Percentiles rank a stretch among this genome's conserved stretches.
phyloP scores from a whole-genome alignment of 768 basidiomycete species.

The Tricholoma bakamatsutake region DNA sequence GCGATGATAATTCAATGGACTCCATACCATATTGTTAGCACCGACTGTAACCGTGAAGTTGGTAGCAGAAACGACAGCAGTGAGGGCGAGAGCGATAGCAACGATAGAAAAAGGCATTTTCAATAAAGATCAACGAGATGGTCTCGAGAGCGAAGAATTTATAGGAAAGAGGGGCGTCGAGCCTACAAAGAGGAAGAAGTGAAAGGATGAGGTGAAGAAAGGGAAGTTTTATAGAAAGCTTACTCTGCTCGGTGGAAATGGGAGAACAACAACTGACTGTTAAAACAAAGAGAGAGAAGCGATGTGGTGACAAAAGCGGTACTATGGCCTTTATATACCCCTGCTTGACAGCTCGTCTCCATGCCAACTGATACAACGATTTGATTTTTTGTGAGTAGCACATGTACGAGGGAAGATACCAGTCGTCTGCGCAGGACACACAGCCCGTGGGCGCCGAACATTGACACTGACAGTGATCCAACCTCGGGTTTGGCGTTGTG shows the following conservation, averaged over 20 bases:
- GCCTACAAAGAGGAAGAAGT: constrained; percentile 21
- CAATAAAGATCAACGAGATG: constrained; percentile 17
- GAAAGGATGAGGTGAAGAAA: neutral
- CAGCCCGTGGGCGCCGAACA: neutral
- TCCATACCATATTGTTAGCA: constrained; percentile 26
- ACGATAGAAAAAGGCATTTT: constrained; percentile 50
- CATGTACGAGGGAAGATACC: too few relatives aligned
- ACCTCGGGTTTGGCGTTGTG: too few relatives aligned
- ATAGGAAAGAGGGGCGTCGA: constrained; percentile 23
- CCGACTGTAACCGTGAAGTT: constrained; percentile 37
- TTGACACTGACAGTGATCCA: neutral
- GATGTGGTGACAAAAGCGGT: neutral
- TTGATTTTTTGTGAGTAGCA: too few relatives aligned
- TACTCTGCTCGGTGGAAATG: constrained; percentile 41
- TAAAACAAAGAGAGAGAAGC: constrained; percentile 15
- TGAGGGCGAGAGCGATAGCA: constrained; percentile 35
- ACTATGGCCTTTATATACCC: neutral
- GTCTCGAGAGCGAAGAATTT: constrained; percentile 8
- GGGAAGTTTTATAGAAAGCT: constrained; percentile 11
- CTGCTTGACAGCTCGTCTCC: constrained; percentile 1
- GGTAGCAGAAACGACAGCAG: constrained; percentile 32
- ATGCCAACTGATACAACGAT: neutral
- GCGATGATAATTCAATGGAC: neutral
- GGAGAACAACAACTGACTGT: constrained; percentile 30
- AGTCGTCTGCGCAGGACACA: neutral